Evolutionary conservation across 23 red algal genomes (phyloP), one percentile per base, ranked within the genome.

Genomic region (Gracilariopsis chorda): DNA sequence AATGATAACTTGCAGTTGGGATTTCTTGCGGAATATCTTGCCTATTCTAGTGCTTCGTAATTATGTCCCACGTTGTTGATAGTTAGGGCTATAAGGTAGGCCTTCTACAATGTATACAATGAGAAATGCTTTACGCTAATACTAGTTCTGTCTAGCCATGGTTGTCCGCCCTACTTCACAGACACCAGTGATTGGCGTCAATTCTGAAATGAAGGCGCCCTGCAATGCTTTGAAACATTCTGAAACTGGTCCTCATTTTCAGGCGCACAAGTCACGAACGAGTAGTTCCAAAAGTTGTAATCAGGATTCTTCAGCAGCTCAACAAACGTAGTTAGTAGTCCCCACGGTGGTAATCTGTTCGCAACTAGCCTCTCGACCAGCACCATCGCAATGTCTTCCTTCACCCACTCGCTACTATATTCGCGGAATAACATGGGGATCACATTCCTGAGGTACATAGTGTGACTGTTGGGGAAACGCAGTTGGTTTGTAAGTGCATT

Each of bases 321-420:
- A 16, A 99, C 82, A 88, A 99, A 99, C 8, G 93, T 95, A n/a
- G 96, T 70, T 10, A 99, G 57, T 16, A 99, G 87, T 16, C 97
- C 97, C 97, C 97, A 99, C 35, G 97, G 97, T 84, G 96, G 97
- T 24, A 93, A 93, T 51, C 93, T 46, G 58, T 93, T 95, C 1
- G 97, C 97, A 86, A 99, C 87, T 9, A 96, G 59, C 28, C 97
- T 77, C 77, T 99, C 97, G 27, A 99, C 82, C 21, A 99, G 82
- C 40, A 99, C 97, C 9, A 90, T 57, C 7, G 93, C 79, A 24
- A 99, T 88, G 74, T 95, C 93, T 44, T 99, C 97, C 36, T 95
- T 91, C 37, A 96, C 83, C 32, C 60, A 77, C 30, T 93, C 97
- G n/a, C 90, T 80, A 28, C 46, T 79, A 19, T 79, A 77, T 30